Evolutionary conservation across 2,329 filamentous ascomycete species (phyloP), one percentile per base, ranked within the genome.

Genomic region (Hawksworthiomyces lignivorus): DNA sequence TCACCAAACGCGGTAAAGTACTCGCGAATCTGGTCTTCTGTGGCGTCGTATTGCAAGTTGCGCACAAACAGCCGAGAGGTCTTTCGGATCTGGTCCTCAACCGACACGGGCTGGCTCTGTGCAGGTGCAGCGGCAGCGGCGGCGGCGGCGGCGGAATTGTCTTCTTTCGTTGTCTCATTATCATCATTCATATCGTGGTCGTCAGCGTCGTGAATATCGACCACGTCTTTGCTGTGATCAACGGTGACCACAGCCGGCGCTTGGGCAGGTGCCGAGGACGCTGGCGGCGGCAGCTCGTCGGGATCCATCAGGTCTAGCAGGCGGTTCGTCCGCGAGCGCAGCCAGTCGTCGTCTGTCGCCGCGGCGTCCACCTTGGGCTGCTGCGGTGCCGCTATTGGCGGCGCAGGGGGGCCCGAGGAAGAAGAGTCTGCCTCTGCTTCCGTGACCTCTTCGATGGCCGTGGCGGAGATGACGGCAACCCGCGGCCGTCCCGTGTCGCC

Each of bases 291-390:
- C 45, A 53, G 60, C 46, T 84, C 77, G 46, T 82, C 82, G 32
- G 87, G 83, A 53, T 94, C 87, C 41, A 89, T 71, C 21, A 97
- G 69, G 59, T 90, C 92, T 38, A 96, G 71, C 36, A 94, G 68
- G 54, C 90, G 77, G 63, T 82, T 96, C 12, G 89, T 97, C 52
- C 85, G 80, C 48, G 85, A 90, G 44, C 90, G 80, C 52, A 96
- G 70, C 92, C 92, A 98, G 62, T 97, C 89, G 47, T 82, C 80
- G 63, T 96, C 88, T 18, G 83, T 82, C 4, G 80, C 70, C 6
- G 41, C 36, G 3, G 46, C 33, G 19, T 41, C 40, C 4, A 44
- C 39, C 37, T 46, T 44, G 15, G 35, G 39, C 24, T 37, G 39
- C 30, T 39, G 20, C 17, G 32, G 28, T 9, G 33, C 9, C 8